Evolutionary conservation across 2,329 filamentous ascomycete genomes (phyloP).

Genomic region (Diaporthe citrichinensis): DNA sequence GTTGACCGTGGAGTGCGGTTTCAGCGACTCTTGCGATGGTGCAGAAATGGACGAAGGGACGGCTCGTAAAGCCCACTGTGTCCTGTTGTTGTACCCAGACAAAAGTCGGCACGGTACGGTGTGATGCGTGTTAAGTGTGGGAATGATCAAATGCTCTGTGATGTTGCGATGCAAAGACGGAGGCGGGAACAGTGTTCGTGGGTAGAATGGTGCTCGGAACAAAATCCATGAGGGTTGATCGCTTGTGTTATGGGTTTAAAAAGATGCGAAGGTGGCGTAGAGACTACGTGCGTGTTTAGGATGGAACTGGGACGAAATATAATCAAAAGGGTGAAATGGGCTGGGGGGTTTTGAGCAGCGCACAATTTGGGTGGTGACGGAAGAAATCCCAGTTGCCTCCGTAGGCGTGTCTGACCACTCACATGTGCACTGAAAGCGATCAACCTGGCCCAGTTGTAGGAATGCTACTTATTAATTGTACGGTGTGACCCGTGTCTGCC

Average conservation of each 20-base stretch:
- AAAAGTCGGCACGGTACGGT: constrained; percentile 7
- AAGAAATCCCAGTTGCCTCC: constrained; percentile 24
- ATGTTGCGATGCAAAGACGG: constrained; percentile 36
- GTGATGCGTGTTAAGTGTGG: constrained; percentile 34
- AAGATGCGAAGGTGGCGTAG: constrained; percentile 27
- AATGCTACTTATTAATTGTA: neutral
- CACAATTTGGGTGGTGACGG: constrained; percentile 28
- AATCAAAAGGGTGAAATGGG: neutral
- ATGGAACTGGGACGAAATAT: neutral
- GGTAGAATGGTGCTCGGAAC: constrained; percentile 38
- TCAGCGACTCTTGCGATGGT: neutral
- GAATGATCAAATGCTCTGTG: constrained; percentile 38
- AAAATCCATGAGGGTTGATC: constrained; percentile 48
- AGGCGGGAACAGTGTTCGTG: constrained; percentile 27
- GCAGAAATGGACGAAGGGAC: neutral
- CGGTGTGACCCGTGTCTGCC: constrained; percentile 23
- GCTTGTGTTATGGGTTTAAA: neutral
- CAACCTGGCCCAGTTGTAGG: neutral
- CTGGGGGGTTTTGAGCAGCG: constrained; percentile 18
- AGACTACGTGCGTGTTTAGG: constrained; percentile 8
- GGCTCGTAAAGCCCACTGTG: neutral
- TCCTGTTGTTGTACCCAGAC: neutral
- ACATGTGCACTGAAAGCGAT: constrained; percentile 8
- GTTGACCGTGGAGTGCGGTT: neutral
- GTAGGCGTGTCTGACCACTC: constrained; percentile 7